These are phyloP conservation scores for Scleromitrula shiraiana DNA, from an alignment of 2,329 filamentous ascomycete species.

Conservation along the genomic window DNA sequence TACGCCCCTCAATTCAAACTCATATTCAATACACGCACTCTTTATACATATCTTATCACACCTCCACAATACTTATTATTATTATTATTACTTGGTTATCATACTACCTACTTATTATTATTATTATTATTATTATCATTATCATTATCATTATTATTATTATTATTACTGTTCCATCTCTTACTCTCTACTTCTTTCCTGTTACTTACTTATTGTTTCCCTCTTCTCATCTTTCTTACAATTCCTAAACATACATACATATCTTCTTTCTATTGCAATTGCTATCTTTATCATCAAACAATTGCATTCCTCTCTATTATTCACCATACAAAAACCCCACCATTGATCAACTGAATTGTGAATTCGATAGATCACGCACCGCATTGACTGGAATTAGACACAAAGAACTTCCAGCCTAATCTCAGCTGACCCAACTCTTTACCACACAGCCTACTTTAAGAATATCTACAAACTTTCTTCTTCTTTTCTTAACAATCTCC, in stretches of 20 bases:
- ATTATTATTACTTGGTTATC: too few species aligned
- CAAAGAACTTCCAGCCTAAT: conserved; percentile 23
- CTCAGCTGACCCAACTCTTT: conserved; percentile 21
- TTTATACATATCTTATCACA: background rate
- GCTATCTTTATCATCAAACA: too few species aligned
- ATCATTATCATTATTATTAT: background rate
- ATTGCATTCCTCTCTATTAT: conserved; percentile 16
- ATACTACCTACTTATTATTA: conserved; percentile 2
- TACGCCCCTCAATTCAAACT: conserved; percentile 5
- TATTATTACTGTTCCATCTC: too few species aligned
- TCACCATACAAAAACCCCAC: conserved; percentile 9
- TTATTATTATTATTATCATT: too few species aligned
- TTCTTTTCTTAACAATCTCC: too few species aligned
- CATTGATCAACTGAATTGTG: conserved; percentile 6
- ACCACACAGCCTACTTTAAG: conserved; percentile 9
- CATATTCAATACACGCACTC: conserved; percentile 1
- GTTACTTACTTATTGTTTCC: background rate
- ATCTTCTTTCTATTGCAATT: background rate
- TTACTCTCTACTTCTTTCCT: background rate
- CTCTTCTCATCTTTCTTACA: background rate
- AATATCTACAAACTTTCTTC: conserved; percentile 8
- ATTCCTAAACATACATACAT: background rate
- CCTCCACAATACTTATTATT: background rate
- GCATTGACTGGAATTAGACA: conserved; percentile 21
- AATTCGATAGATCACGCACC: conserved; percentile 10